phyloP scores from a whole-genome alignment of 352 stramenopile species.

The Globisporangium emineosum region DNA sequence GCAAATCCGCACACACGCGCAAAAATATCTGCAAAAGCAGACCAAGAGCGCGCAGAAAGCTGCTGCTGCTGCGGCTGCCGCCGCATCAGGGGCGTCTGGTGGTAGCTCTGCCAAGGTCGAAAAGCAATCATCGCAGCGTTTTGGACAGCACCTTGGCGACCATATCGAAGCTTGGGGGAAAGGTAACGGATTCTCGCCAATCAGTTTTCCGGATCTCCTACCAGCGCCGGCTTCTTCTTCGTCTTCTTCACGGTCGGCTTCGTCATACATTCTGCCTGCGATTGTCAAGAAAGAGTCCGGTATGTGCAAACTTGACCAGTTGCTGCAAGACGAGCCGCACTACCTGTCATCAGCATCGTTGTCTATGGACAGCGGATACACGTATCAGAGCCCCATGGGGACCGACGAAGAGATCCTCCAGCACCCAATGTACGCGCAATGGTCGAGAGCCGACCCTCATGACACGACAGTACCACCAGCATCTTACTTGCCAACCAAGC shows the following conservation, averaged over 20 bases:
- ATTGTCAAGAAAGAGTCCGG: conserved; percentile 10
- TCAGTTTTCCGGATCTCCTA: conserved; percentile 14
- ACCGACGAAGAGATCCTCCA: conserved; percentile 49
- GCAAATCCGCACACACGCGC: conserved; percentile 96
- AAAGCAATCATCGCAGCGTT: background rate
- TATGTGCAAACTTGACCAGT: conserved; percentile 42
- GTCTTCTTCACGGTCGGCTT: conserved; percentile 8
- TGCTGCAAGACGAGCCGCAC: conserved; percentile 55
- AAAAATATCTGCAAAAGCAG: conserved; percentile 95
- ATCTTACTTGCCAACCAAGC: conserved; percentile 10
- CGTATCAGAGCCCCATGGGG: conserved; percentile 45
- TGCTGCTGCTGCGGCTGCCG: conserved; percentile 16
- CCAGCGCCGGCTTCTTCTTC: background rate
- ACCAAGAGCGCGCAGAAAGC: conserved; percentile 52
- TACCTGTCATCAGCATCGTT: conserved; percentile 5
- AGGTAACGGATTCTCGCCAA: background rate
- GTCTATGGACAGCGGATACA: conserved; percentile 33
- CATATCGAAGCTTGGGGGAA: conserved; percentile 13
- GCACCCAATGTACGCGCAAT: conserved; percentile 24
- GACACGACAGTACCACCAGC: conserved; percentile 5
- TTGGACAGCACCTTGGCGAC: conserved; percentile 9
- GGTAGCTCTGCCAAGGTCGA: background rate
- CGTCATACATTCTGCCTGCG: conserved; percentile 14
- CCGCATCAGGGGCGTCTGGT: background rate
- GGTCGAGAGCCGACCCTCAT: conserved; percentile 18